phyloP scores from a whole-genome alignment of 2,329 filamentous ascomycete species.

The Paecilomyces formosus region DNA sequence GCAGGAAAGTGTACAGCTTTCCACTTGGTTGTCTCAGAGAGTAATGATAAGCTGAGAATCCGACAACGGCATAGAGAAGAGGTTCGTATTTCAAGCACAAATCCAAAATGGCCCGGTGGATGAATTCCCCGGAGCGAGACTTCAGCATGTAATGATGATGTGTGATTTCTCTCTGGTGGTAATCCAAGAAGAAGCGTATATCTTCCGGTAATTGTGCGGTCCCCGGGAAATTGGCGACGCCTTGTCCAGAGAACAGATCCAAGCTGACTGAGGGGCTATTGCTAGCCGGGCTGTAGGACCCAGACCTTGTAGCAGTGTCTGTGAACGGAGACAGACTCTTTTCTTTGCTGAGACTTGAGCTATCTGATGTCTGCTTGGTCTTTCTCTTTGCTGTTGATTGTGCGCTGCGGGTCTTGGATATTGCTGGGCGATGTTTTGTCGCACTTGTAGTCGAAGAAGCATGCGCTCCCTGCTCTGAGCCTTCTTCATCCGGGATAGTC shows the following conservation, averaged over 20 bases:
- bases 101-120: conserved; percentile 62
- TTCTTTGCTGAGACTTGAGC: conserved; percentile 36
- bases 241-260: conserved; percentile 10
- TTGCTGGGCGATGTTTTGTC: conserved; percentile 11
- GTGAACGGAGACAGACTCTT: conserved; percentile 46
- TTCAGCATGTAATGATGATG: conserved; percentile 77
- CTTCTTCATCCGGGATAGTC: conserved; percentile 37
- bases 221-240: conserved; percentile 15
- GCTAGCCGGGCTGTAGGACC: conserved; percentile 23
- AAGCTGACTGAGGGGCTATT: conserved; percentile 4
- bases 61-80: conserved; percentile 76
- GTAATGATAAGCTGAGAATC: conserved; percentile 82
- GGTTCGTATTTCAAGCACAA: conserved; percentile 71
- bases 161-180: conserved; percentile 69
- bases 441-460: conserved; percentile 14
- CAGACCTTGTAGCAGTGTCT: conserved; percentile 36
- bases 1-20: conserved; percentile 71
- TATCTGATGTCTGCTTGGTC: conserved; percentile 19
- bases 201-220: conserved; percentile 47
- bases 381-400: conserved; percentile 23
- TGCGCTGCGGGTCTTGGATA: conserved; percentile 20
- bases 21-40: conserved; percentile 64
- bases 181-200: conserved; percentile 69
- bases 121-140: conserved; percentile 63
- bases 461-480: conserved; percentile 11